Evolutionary conservation across 345 rosid species (phyloP), one percentile per base, ranked within the genome.

Genomic region (Bruguiera parviflora): DNA sequence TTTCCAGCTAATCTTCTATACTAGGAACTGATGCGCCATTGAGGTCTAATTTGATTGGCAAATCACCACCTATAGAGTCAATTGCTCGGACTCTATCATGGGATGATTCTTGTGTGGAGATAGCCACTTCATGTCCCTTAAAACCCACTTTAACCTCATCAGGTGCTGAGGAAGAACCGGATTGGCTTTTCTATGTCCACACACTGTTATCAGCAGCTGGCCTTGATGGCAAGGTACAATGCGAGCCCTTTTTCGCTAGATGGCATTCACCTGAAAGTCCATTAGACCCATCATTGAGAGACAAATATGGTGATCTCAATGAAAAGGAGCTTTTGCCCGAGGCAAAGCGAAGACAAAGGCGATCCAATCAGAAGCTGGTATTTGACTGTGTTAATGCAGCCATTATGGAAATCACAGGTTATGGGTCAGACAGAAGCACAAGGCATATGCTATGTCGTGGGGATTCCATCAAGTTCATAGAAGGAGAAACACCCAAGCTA

Each of bases 201-300:
- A 70, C 78, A 29, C 72, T 90, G 43, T 72, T 92, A 70, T 79
- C 81, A 66, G 78, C 75, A 1, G 87, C 90, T 32, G 91, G 89
- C 68, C 80, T 88, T 29, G 81, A 83, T 24, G 71, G 77, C 33
- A 75, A 86, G 39, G 56, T 72, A 72, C 80, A 62, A 61, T 63
- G 66, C 4, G 79, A 81, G 46, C 64, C 87, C 60, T 69, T 81
- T 73, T 63, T 75, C 59, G 62, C 73, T 21, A 75, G 75, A 71
- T 89, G 93, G 96, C 86, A 89, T 79, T 90, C 94, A 24, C 85
- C 84, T 18, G 88, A 84, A 58, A 86, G 89, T 66, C 98, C 97
- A 11, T 73, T 92, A 63, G 98, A 90, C 56, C 97, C 96, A 32
- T 80, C 83, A 64, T 37, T 92, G 79, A 85, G 88, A 79, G 85